Evolutionary conservation across 2,329 filamentous ascomycete species (phyloP).

Genomic region (Neodidymelliopsis sp.): DNA sequence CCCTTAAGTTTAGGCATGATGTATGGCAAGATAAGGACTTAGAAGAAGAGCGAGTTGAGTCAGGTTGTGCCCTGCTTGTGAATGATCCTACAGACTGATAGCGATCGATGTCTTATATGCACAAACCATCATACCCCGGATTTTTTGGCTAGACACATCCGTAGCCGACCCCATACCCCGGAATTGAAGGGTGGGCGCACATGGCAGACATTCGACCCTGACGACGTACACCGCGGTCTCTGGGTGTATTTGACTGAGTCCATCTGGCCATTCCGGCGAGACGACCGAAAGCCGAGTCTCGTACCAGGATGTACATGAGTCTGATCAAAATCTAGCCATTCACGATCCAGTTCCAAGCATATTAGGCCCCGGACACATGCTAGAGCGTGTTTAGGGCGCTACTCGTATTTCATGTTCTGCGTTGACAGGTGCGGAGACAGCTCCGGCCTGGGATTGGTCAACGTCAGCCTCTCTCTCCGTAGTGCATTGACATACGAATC

Average conservation of each 20-base stretch:
- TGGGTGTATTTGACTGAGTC: background rate
- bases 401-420: slow-evolving; percentile 2
- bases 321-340: background rate
- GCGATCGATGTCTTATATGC: slow-evolving; percentile 1
- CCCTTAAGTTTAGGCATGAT: slow-evolving; percentile 27
- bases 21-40: background rate
- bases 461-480: slow-evolving; percentile 3
- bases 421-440: slow-evolving; percentile 10
- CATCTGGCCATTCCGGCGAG: background rate
- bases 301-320: background rate
- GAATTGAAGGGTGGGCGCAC: slow-evolving; percentile 2
- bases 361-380: background rate
- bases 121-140: slow-evolving; percentile 3
- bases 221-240: slow-evolving; percentile 14
- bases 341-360: background rate
- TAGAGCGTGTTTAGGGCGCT: slow-evolving; percentile 9
- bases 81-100: background rate
- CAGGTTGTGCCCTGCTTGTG: background rate
- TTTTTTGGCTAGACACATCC: slow-evolving; percentile 9
- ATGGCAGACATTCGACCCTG: slow-evolving; percentile 2
- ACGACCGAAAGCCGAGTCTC: slow-evolving; percentile 1
- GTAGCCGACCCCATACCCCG: slow-evolving; percentile 11
- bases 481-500: slow-evolving; percentile 12
- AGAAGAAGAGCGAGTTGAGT: background rate
- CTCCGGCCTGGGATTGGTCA: slow-evolving; percentile 7